Percentiles rank a stretch among this genome's conserved stretches.
These are phyloP conservation scores for Solanum medicagineum DNA, from an alignment of 257 asterid species.

Conservation along the genomic window DNA sequence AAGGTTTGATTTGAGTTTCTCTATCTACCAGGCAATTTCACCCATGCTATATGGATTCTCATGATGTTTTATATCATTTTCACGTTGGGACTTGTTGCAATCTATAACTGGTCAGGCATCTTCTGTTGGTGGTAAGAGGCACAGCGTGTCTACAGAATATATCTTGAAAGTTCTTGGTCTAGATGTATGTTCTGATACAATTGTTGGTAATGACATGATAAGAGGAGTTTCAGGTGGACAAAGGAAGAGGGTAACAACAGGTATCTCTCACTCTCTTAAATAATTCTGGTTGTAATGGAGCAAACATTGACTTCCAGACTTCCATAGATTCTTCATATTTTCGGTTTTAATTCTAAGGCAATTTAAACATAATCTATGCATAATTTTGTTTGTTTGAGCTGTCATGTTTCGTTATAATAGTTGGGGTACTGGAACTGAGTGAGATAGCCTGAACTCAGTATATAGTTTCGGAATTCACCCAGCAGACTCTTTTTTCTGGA, in stretches of 20 bases:
- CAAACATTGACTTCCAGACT: background rate
- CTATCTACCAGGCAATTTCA: background rate
- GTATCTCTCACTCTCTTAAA: constrained; percentile 4
- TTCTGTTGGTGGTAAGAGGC: constrained; percentile 56
- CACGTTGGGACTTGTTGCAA: background rate
- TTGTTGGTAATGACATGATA: constrained; percentile 79
- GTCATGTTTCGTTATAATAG: background rate
- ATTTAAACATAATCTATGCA: background rate
- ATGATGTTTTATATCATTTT: background rate
- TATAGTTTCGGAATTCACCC: background rate
- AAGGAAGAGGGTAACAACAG: constrained; percentile 80
- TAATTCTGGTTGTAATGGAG: background rate
- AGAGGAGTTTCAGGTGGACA: constrained; percentile 94
- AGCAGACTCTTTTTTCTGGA: background rate
- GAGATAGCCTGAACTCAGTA: background rate
- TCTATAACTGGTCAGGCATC: constrained; percentile 42
- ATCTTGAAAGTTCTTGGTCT: constrained; percentile 81
- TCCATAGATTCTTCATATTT: background rate
- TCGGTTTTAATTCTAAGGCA: background rate
- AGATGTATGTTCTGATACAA: constrained; percentile 71
- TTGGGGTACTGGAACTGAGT: background rate
- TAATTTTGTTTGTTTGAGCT: background rate
- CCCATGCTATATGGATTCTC: background rate
- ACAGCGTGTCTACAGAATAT: constrained; percentile 73
- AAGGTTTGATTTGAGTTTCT: constrained; percentile 32